These are phyloP conservation scores for Blastomyces silverae DNA, from an alignment of 2,329 filamentous ascomycete genomes.

Conservation along the genomic window DNA sequence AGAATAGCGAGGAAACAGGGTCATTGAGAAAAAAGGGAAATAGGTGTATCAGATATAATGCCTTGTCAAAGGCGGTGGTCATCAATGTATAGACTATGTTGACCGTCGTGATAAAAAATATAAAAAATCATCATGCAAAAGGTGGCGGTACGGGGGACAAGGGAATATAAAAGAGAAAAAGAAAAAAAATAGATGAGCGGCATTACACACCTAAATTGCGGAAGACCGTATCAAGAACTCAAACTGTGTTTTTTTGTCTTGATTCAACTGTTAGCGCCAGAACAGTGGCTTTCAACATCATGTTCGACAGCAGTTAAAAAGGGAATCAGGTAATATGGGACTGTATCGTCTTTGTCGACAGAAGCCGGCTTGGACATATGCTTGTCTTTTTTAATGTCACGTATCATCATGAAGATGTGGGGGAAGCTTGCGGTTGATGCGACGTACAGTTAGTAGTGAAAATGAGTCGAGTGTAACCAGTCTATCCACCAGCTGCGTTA, in stretches of 20 bases:
- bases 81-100: conserved; percentile 75
- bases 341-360: conserved; percentile 47
- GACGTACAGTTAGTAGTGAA: conserved; percentile 26
- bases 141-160: neutral
- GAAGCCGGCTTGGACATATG: conserved; percentile 80
- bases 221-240: neutral
- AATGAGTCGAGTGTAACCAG: conserved; percentile 10
- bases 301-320: conserved; percentile 8
- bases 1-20: neutral
- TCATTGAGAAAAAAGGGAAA: neutral
- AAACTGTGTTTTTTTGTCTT: neutral
- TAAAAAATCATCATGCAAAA: conserved; percentile 59
- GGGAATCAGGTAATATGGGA: conserved; percentile 44
- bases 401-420: conserved; percentile 65
- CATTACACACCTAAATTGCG: conserved; percentile 19
- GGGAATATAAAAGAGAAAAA: neutral
- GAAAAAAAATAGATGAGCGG: conserved; percentile 14
- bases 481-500: conserved; percentile 11
- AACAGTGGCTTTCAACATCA: neutral
- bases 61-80: conserved; percentile 72
- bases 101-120: conserved; percentile 72
- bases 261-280: conserved; percentile 1
- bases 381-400: conserved; percentile 79
- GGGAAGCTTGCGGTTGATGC: conserved; percentile 22
- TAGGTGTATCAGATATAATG: conserved; percentile 38